Evolutionary conservation across 2,329 filamentous ascomycete species (phyloP), one percentile per base, ranked within the genome.

Genomic region (Aspergillus transmontanensis): DNA sequence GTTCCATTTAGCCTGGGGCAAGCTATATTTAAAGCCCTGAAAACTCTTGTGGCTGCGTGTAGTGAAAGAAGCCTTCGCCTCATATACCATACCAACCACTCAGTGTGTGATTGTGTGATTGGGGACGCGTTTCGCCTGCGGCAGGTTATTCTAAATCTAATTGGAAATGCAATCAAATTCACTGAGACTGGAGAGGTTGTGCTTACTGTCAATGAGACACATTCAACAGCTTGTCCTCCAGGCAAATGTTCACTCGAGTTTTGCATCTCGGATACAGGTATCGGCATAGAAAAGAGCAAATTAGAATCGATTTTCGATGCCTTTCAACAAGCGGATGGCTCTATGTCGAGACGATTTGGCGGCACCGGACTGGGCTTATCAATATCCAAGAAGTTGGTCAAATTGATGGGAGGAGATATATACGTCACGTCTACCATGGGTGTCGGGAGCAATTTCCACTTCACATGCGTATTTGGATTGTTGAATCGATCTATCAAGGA

Each of bases 141-240:
- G 66, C 94, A 99, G 80, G 96, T 99, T 71, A 97, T 98, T 66
- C 86, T 98, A 62, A 99, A 99, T 79, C 83, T 99, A 61, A 94
- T 98, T 59, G 94, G 94, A 74, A 99, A 99, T 74, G 94, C 95
- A 60, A 97, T 99, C 84, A 99, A 99, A 76, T 99, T 99, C 78
- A 98, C 94, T 3, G 94, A 98, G 78, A 90, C 95, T 72, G 94
- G 94, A 65, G 93, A 97, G 77, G 94, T 99, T 72, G 95, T 94
- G 77, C 87, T 98, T 58, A 93, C 91, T n/a, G 97, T 98, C 71
- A 89, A 89, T 72, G 84, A 89, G 79, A 83, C 91, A 34, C 84
- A 87, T 65, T 85, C 89, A 55, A 86, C 89, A 56, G 84, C 87
- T 46, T 90, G 87, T 71, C 85, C 84, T 14, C 83, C 85, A 12